Percentiles rank a stretch among this genome's conserved stretches.
phyloP scores from a whole-genome alignment of 768 basidiomycete species.

The Leccinum variicolor region DNA sequence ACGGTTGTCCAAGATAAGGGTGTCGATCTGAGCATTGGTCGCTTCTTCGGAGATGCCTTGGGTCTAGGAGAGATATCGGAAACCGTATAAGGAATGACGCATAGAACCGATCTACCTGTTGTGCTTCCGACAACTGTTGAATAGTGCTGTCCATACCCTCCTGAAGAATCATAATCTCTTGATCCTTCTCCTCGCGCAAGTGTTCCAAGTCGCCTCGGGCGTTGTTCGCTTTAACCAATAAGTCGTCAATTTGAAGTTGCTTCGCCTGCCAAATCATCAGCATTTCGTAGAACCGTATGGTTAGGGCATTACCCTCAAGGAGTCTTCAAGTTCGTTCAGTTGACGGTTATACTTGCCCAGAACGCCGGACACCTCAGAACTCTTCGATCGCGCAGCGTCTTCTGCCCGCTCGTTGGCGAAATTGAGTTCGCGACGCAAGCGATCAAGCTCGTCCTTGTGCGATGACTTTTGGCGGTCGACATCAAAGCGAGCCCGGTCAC shows the following conservation, averaged over 20 bases:
- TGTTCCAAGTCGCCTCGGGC: conserved; percentile 74
- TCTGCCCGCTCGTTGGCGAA: conserved; percentile 99
- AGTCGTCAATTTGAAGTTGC: conserved; percentile 94
- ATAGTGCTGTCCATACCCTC: conserved; percentile 94
- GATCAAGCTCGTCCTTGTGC: conserved; percentile 94
- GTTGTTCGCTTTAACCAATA: conserved; percentile 76
- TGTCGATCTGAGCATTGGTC: conserved; percentile 96
- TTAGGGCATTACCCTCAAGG: conserved; percentile 64
- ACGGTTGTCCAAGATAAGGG: conserved; percentile 90
- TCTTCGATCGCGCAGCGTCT: conserved; percentile 87
- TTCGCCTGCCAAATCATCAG: conserved; percentile 60
- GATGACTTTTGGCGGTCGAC: conserved; percentile 89
- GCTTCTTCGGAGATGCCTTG: conserved; percentile 86
- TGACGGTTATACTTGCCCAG: conserved; percentile 95
- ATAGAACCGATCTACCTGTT: conserved; percentile 57
- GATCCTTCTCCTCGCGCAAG: conserved; percentile 91
- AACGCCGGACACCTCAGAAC: conserved; percentile 85
- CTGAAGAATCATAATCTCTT: conserved; percentile 93
- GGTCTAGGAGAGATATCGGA: conserved; percentile 44
- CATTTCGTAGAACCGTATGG: neutral
- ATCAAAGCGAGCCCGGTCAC: conserved; percentile 94
- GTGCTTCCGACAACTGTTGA: conserved; percentile 79
- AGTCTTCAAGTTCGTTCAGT: conserved; percentile 93
- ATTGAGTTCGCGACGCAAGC: conserved; percentile 84
- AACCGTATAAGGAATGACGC: neutral